Percentiles rank a stretch among this genome's conserved stretches.
These are phyloP conservation scores for Cyclostephanos invisitatus DNA, from an alignment of 108 stramenopile species.

Conservation along the genomic window DNA sequence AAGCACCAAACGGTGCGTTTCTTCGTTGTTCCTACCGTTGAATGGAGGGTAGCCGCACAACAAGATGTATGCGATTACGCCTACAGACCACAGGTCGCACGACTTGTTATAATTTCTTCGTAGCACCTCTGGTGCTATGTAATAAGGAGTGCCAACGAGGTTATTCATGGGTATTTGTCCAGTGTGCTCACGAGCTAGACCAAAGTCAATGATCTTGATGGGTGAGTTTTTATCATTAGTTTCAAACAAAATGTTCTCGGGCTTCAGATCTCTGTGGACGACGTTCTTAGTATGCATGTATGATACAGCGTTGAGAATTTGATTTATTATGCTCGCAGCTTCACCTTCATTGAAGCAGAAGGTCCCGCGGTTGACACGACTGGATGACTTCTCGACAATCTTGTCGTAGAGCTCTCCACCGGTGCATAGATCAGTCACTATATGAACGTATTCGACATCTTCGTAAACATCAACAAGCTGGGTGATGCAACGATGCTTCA, in stretches of 20 bases:
- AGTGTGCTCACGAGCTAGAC: conserved; percentile 46
- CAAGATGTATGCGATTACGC: conserved; percentile 79
- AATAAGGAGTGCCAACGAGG: conserved; percentile 60
- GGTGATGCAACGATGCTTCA: conserved; percentile 73
- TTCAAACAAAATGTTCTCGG: conserved; percentile 79
- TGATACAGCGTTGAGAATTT: conserved; percentile 62
- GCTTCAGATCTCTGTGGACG: conserved; percentile 81
- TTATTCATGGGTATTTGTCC: conserved; percentile 40
- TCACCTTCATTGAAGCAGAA: conserved; percentile 55
- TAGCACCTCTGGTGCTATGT: conserved; percentile 66
- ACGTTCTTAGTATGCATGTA: conserved; percentile 69
- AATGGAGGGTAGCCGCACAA: conserved; percentile 84
- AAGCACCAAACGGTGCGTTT: conserved; percentile 51
- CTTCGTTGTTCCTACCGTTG: conserved; percentile 50
- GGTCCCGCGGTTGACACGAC: background rate
- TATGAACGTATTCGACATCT: conserved; percentile 77
- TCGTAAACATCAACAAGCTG: conserved; percentile 91
- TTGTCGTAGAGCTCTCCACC: conserved; percentile 95
- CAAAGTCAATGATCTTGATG: conserved; percentile 82
- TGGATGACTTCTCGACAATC: conserved; percentile 75
- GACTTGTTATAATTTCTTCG: conserved; percentile 45
- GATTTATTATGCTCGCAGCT: conserved; percentile 50
- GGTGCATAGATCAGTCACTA: conserved; percentile 87
- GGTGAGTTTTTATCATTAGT: conserved; percentile 36
- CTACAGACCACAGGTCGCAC: conserved; percentile 80